These are phyloP conservation scores for Fomitopsis pulvina DNA, from an alignment of 768 basidiomycete species.

Conservation along the genomic window DNA sequence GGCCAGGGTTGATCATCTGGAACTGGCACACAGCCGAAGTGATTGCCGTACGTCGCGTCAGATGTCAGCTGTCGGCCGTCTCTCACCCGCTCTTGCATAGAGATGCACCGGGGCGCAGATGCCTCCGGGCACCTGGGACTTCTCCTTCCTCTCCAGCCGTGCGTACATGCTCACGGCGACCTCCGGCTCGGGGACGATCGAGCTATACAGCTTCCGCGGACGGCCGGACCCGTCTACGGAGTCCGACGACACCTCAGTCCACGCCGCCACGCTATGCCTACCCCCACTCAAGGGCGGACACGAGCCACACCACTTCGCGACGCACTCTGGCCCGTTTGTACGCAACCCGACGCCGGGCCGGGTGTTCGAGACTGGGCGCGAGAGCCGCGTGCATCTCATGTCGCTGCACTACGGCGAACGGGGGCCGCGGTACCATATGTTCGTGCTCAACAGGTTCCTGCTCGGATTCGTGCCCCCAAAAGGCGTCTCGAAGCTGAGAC, in stretches of 20 bases:
- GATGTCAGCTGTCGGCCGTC: background rate
- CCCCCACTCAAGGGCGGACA: conserved; percentile 14
- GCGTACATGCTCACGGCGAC: conserved; percentile 37
- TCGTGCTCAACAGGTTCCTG: conserved; percentile 28
- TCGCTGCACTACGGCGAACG: conserved; percentile 20
- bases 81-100: conserved; percentile 18
- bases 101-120: conserved; percentile 19
- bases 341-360: conserved; percentile 5
- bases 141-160: conserved; percentile 39
- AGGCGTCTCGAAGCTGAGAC: background rate
- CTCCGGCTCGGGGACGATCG: conserved; percentile 29
- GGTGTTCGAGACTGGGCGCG: conserved; percentile 18
- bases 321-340: conserved; percentile 25
- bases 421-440: conserved; percentile 20
- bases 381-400: conserved; percentile 23
- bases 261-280: conserved; percentile 21
- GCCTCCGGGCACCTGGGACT: conserved; percentile 30
- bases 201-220: conserved; percentile 34
- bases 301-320: conserved; percentile 12
- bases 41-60: conserved; percentile 34
- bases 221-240: background rate
- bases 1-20: conserved; percentile 38
- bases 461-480: conserved; percentile 10
- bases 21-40: conserved; percentile 42
- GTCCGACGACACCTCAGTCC: background rate